A percentile compares a stretch with the other conserved stretches of the same genome.
phyloP scores from a whole-genome alignment of 2,329 filamentous ascomycete genomes.

The Hypoxylon rubiginosum region DNA sequence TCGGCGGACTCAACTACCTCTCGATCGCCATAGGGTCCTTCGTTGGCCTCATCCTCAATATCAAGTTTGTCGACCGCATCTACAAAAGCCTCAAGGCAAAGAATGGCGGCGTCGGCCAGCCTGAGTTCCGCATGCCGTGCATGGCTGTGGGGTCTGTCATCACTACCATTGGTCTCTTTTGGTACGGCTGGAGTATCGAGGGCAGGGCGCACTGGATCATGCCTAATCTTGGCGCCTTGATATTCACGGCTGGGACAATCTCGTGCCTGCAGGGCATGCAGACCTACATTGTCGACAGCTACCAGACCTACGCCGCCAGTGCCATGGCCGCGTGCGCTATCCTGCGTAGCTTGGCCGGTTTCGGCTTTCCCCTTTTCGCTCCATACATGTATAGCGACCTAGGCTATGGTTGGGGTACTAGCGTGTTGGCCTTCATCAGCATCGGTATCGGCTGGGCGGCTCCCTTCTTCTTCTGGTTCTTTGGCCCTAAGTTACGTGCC shows the following conservation, averaged over 20 bases:
- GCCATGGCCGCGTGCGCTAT: constrained; percentile 58
- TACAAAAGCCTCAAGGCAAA: constrained; percentile 50
- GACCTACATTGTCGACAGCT: constrained; percentile 67
- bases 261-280: constrained; percentile 65
- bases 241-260: constrained; percentile 66
- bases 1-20: constrained; percentile 60
- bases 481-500: constrained; percentile 23
- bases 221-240: constrained; percentile 63
- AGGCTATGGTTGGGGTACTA: constrained; percentile 62
- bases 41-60: constrained; percentile 50
- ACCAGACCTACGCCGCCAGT: constrained; percentile 49
- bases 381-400: constrained; percentile 56
- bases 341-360: constrained; percentile 58
- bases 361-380: constrained; percentile 71
- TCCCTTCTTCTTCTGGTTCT: constrained; percentile 31
- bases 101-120: constrained; percentile 24
- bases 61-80: constrained; percentile 49
- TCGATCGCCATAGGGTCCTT: constrained; percentile 59
- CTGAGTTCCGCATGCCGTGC: constrained; percentile 58
- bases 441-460: constrained; percentile 56
- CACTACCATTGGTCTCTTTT: constrained; percentile 59
- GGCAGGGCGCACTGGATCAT: constrained; percentile 49
- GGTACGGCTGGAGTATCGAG: constrained; percentile 49
- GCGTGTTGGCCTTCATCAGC: constrained; percentile 58
- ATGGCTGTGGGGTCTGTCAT: constrained; percentile 67